These are phyloP conservation scores for Elongisporangium senticosum DNA, from an alignment of 352 stramenopile species.

Conservation along the genomic window DNA sequence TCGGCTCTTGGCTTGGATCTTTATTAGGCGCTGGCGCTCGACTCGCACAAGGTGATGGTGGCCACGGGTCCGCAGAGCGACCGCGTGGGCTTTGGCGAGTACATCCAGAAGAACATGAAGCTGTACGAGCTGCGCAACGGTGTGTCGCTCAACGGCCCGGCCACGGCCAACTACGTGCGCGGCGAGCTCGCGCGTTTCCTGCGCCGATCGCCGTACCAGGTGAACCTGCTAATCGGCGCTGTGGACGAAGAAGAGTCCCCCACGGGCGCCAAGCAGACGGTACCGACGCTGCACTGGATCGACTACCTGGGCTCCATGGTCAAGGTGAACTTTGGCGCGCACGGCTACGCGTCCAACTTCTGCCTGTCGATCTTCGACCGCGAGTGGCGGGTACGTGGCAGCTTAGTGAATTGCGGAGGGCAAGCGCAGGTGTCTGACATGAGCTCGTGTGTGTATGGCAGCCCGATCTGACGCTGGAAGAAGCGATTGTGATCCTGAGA, in stretches of 20 bases:
- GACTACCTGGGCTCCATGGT: constrained; percentile 84
- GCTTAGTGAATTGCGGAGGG: neutral
- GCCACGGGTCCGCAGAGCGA: constrained; percentile 74
- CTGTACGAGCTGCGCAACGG: constrained; percentile 87
- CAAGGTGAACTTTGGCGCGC: constrained; percentile 84
- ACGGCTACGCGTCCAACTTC: constrained; percentile 83
- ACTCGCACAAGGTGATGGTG: constrained; percentile 80
- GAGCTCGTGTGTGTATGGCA: constrained; percentile 8
- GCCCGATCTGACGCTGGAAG: constrained; percentile 74
- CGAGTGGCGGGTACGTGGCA: constrained; percentile 63
- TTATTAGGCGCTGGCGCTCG: constrained; percentile 60
- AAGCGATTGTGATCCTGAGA: constrained; percentile 67
- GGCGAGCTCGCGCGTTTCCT: constrained; percentile 74
- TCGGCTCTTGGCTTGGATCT: constrained; percentile 3
- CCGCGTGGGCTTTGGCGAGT: constrained; percentile 80
- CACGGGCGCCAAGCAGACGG: constrained; percentile 15
- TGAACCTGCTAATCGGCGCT: constrained; percentile 79
- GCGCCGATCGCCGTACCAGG: constrained; percentile 79
- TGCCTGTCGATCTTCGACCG: constrained; percentile 85
- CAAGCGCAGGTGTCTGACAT: neutral
- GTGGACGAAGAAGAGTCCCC: constrained; percentile 42
- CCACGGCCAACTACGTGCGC: constrained; percentile 83
- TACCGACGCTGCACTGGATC: constrained; percentile 85
- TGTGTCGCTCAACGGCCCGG: constrained; percentile 72
- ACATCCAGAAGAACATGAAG: constrained; percentile 91